phyloP scores from a whole-genome alignment of 495 filamentous ascomycete genomes.

The Neurospora sp. region DNA sequence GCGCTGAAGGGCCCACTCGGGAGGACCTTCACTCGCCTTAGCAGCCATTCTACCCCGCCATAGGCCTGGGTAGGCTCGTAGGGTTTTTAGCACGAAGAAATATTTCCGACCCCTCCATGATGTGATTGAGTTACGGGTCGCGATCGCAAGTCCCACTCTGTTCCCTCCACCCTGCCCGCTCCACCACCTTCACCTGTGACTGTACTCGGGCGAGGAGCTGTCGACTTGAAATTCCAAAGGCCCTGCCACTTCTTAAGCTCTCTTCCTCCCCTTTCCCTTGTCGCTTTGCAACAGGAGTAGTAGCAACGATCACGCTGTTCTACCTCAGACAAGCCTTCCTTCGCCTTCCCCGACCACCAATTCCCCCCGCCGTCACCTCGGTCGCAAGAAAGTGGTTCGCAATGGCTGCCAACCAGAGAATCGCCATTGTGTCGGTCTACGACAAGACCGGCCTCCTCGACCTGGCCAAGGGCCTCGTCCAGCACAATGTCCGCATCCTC shows the following conservation, averaged over 20 bases:
- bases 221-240: not conserved
- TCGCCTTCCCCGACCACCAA: not conserved
- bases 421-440: conserved; percentile 94
- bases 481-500: conserved; percentile 84
- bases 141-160: not conserved
- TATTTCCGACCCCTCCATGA: conserved; percentile 7
- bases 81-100: not conserved
- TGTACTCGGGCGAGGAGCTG: not conserved
- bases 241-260: not conserved
- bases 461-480: conserved; percentile 84
- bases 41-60: conserved; percentile 5
- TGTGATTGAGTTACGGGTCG: not conserved
- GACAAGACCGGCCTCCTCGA: conserved; percentile 97
- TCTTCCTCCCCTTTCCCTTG: not conserved
- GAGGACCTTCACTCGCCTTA: not conserved
- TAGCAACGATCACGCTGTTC: not conserved
- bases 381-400: conserved; percentile 10
- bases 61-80: conserved; percentile 6
- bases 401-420: conserved; percentile 31
- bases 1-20: not conserved
- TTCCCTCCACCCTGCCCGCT: not conserved
- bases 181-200: not conserved
- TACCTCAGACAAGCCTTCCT: not conserved
- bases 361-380: conserved; percentile 3
- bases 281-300: not conserved